Evolutionary conservation across 371 early-diverging fungal genomes (phyloP).

Genomic region (Saksenaea oblongispora): DNA sequence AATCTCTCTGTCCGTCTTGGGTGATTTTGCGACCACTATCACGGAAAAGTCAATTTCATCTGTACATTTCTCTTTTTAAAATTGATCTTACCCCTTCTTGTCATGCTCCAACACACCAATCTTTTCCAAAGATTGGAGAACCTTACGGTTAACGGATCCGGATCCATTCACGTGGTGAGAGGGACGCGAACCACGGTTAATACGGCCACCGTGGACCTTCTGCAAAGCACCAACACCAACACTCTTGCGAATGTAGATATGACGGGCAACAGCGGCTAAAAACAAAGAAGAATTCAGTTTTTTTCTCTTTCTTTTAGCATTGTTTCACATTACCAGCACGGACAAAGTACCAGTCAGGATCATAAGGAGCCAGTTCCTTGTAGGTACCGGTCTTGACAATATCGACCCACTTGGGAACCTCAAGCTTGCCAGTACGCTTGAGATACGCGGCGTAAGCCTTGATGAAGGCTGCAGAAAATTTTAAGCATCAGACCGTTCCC

Average conservation of each 20-base stretch:
- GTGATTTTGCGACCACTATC: conserved; percentile 88
- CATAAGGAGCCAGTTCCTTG: conserved; percentile 96
- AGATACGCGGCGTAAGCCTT: conserved; percentile 96
- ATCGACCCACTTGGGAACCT: conserved; percentile 97
- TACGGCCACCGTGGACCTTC: conserved; percentile 89
- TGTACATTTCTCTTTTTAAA: too few species aligned
- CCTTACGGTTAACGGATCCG: conserved; percentile 91
- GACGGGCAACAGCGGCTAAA: conserved; percentile 92
- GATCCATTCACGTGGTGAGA: conserved; percentile 86
- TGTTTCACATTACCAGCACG: conserved; percentile 75
- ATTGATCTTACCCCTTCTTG: conserved; percentile 78
- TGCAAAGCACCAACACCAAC: conserved; percentile 93
- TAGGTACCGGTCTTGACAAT: conserved; percentile 93
- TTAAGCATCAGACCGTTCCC: not conserved
- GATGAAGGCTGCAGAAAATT: conserved; percentile 67
- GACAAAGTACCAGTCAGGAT: conserved; percentile 98
- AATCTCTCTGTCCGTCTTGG: conserved; percentile 81
- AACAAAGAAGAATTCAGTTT: conserved; percentile 1
- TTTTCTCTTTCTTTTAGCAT: not conserved
- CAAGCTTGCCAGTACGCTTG: conserved; percentile 95
- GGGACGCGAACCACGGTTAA: conserved; percentile 92
- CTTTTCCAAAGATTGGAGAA: conserved; percentile 95
- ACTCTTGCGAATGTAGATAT: conserved; percentile 92
- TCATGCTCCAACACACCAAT: conserved; percentile 93
- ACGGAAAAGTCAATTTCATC: too few species aligned